phyloP scores from a whole-genome alignment of 2,329 filamentous ascomycete genomes.

The Colletotrichum gloeosporioides region DNA sequence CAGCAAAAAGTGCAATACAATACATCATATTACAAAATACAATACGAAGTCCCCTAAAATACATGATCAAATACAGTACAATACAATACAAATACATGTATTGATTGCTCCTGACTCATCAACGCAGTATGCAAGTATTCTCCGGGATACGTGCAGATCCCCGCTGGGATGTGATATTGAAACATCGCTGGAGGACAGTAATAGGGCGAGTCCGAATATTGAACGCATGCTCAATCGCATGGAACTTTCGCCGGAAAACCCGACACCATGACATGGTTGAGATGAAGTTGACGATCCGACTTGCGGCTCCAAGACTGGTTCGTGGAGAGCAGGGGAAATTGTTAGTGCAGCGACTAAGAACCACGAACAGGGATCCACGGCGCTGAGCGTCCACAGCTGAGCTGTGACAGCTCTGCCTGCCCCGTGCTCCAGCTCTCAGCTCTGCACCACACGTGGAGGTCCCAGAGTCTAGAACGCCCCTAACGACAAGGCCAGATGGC shows the following conservation, averaged over 20 bases:
- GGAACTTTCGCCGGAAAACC: neutral
- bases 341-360: neutral
- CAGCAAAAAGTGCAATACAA: too few relatives aligned
- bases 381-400: neutral
- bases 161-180: neutral
- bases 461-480: neutral
- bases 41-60: neutral
- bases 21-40: too few relatives aligned
- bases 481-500: slow-evolving; percentile 12
- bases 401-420: neutral
- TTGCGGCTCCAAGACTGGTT: neutral
- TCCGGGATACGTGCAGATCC: neutral
- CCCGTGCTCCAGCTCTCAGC: slow-evolving; percentile 16
- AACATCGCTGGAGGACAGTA: neutral
- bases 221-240: neutral
- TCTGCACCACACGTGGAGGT: slow-evolving; percentile 5
- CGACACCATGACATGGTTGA: neutral
- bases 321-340: neutral
- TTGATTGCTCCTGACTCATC: neutral
- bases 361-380: neutral
- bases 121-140: neutral
- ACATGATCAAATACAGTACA: neutral
- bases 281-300: neutral
- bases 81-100: neutral
- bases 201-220: neutral